Evolutionary conservation across 2,329 filamentous ascomycete species (phyloP).

Genomic region (Helicocarpus griseus): DNA sequence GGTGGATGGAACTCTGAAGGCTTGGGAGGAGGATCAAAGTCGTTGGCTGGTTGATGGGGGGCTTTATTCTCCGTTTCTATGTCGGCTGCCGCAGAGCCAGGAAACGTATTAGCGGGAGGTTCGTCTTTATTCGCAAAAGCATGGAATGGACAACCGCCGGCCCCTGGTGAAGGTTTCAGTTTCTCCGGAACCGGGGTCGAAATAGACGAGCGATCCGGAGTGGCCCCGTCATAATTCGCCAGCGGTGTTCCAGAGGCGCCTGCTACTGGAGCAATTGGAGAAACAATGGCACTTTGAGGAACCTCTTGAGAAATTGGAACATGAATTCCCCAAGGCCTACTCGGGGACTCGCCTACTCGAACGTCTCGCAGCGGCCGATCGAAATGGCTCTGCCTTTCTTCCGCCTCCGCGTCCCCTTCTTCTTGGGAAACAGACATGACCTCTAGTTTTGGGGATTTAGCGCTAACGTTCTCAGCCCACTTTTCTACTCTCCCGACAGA

Average conservation of each 20-base stretch:
- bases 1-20: background rate
- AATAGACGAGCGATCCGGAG: constrained; percentile 9
- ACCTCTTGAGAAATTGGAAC: constrained; percentile 53
- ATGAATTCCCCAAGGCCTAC: constrained; percentile 82
- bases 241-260: constrained; percentile 14
- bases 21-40: background rate
- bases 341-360: constrained; percentile 86
- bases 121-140: constrained; percentile 16
- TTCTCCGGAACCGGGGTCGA: constrained; percentile 4
- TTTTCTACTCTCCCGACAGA: constrained; percentile 67
- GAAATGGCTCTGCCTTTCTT: constrained; percentile 63
- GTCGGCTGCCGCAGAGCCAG: background rate
- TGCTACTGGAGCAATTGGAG: constrained; percentile 15
- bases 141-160: constrained; percentile 28
- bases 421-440: constrained; percentile 18
- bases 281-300: constrained; percentile 21
- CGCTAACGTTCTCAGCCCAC: constrained; percentile 73
- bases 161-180: constrained; percentile 13
- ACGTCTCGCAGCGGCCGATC: constrained; percentile 80
- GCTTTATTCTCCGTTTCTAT: background rate
- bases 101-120: background rate
- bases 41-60: background rate
- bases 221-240: constrained; percentile 11
- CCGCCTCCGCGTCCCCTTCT: constrained; percentile 37
- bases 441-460: constrained; percentile 37